Evolutionary conservation across 2,329 filamentous ascomycete genomes (phyloP), one percentile per base, ranked within the genome.

Genomic region (Beauveria medogensis): DNA sequence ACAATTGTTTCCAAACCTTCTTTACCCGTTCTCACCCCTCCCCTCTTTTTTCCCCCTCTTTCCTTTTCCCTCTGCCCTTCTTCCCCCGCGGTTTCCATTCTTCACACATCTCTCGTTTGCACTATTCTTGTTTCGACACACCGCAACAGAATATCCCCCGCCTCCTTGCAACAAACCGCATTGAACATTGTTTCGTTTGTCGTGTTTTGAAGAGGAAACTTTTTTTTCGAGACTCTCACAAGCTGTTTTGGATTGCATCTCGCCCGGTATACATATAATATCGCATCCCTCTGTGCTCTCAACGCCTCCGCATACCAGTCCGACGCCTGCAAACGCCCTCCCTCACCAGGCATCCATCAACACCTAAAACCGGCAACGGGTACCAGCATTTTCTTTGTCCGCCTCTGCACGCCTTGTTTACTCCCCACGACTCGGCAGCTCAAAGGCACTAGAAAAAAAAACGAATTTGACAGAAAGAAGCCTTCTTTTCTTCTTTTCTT

Each of bases 21-120:
- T 58, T 51, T 43, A 58, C 55, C 46, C 55, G 34, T 58, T 58
- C 22, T 47, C 22, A 41, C 46, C 46, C 55, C 43, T 30, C n/a
- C 28, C 20, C 47, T 26, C 26, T 40, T 50, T 37, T 43, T n/a
- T 7, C 43, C 5, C 22, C 20, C 47, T 46, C 20, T 10, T 14
- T 30, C 20, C 37, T 57, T 12, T 34, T 34, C 8, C 55, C 44
- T 26, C 9, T 12, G n/a, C 18, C 18, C 46, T 18, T 47, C 28
- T 55, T 55, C n/a, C 14, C 40, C 22, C 44, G 3, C 22, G 30
- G 30, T 34, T 34, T 14, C 30, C 30, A 34, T 34, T 34, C 30
- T 34, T 34, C 30, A 34, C 30, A 34, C 30, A 34, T 34, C 30
- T 12, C 30, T 34, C 30, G 30, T 34, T 34, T 34, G 30, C 30